phyloP scores from a whole-genome alignment of 805 yeast species.

The Lipomyces sp. region DNA sequence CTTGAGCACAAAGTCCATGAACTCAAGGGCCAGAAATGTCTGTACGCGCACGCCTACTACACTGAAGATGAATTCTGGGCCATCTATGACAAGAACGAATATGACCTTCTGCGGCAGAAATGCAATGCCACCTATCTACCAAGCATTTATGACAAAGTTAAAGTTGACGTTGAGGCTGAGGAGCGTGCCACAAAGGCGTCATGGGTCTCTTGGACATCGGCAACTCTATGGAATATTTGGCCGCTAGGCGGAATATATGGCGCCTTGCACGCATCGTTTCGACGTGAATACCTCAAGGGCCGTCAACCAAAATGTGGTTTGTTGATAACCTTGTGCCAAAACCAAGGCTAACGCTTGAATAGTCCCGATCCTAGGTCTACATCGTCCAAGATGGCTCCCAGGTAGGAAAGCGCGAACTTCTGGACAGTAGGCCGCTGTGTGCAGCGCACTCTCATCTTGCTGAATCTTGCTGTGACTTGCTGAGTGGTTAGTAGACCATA shows the following conservation, averaged over 20 bases:
- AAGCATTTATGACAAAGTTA: slow-evolving; percentile 7
- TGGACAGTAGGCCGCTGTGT: no score
- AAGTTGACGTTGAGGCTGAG: slow-evolving; percentile 10
- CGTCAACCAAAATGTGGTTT: background rate
- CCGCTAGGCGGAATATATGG: slow-evolving; percentile 10
- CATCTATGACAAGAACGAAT: slow-evolving; percentile 7
- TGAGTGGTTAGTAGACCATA: no score
- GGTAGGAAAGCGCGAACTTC: no score
- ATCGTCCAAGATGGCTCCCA: no score
- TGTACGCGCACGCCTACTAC: slow-evolving; percentile 13
- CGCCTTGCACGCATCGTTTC: background rate
- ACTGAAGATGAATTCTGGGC: slow-evolving; percentile 9
- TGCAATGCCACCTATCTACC: slow-evolving; percentile 6
- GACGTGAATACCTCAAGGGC: slow-evolving; percentile 9
- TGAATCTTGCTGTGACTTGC: no score
- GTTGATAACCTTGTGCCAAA: no score
- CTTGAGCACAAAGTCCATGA: slow-evolving; percentile 11
- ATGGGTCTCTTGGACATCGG: background rate
- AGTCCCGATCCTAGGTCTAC: no score
- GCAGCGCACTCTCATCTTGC: no score
- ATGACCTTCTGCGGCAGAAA: slow-evolving; percentile 9
- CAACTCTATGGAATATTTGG: slow-evolving; percentile 6
- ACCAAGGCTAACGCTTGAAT: no score
- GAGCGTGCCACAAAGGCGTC: background rate
- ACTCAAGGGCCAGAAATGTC: slow-evolving; percentile 10